phyloP scores from a whole-genome alignment of 495 filamentous ascomycete species.

The Aspergillus campestris region DNA sequence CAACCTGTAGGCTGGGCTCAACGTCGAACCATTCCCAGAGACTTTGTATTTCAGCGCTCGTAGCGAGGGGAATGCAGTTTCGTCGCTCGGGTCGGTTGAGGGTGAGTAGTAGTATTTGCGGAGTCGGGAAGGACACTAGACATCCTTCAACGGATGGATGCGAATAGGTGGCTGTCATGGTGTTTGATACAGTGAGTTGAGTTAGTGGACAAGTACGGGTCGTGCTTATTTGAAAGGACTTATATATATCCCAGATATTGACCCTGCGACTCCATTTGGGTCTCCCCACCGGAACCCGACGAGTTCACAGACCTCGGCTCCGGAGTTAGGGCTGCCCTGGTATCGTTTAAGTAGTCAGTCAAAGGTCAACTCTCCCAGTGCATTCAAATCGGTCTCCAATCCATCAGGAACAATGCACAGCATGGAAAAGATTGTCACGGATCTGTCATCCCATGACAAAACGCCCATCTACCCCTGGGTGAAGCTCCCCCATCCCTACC shows the following conservation, averaged over 20 bases:
- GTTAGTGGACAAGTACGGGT: too few species aligned
- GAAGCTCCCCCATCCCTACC: conserved; percentile 17
- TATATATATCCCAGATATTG: too few species aligned
- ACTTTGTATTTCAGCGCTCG: conserved; percentile 38
- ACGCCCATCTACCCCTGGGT: conserved; percentile 9
- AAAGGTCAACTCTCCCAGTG: too few species aligned
- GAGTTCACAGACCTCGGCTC: too few species aligned
- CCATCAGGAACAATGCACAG: too few species aligned
- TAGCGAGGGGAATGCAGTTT: conserved; percentile 38
- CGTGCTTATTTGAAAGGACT: too few species aligned
- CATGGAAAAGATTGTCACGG: neutral
- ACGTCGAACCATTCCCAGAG: conserved; percentile 46
- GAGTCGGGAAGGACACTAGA: conserved; percentile 32
- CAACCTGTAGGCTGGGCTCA: conserved; percentile 43
- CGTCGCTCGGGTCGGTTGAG: conserved; percentile 39
- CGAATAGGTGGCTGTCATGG: conserved; percentile 8
- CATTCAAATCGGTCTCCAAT: too few species aligned
- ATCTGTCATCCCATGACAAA: neutral
- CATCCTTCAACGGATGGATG: conserved; percentile 20
- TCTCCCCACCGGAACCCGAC: too few species aligned
- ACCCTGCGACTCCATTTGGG: too few species aligned
- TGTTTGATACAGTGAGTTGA: neutral
- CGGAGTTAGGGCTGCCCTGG: too few species aligned
- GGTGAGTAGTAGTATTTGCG: conserved; percentile 34
- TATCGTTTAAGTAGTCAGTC: too few species aligned